A percentile compares a stretch with the other conserved stretches of the same genome.
phyloP scores from a whole-genome alignment of 305 asterid species.

The Stenogyne calaminthoides region DNA sequence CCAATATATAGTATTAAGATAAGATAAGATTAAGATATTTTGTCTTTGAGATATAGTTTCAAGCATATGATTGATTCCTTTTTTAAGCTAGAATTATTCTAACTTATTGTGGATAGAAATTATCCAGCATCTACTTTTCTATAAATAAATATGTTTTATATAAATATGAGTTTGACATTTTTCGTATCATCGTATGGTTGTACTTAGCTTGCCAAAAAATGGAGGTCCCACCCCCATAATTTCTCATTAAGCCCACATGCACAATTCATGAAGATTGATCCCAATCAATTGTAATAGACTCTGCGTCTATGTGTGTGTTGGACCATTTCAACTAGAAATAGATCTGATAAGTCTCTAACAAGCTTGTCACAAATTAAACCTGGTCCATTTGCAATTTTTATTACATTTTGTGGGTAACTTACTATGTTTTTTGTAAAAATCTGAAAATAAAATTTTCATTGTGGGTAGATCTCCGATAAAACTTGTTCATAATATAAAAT shows the following conservation, averaged over 20 bases:
- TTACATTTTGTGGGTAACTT: not conserved
- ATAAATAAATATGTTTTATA: not conserved
- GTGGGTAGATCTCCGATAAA: no score
- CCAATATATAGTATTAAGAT: no score
- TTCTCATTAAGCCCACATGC: slow-evolving; percentile 36
- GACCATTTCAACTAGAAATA: slow-evolving; percentile 21
- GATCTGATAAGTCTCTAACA: not conserved
- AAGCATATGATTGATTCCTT: not conserved
- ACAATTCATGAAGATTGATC: slow-evolving; percentile 18
- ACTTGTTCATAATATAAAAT: no score
- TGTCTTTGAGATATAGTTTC: not conserved
- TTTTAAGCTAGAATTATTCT: not conserved
- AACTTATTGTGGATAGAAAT: slow-evolving; percentile 1
- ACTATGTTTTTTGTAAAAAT: not conserved
- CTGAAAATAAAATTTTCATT: no score
- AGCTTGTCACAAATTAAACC: not conserved
- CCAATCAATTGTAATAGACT: slow-evolving; percentile 12
- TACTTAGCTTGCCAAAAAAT: slow-evolving; percentile 14
- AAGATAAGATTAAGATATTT: no score
- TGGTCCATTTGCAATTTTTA: not conserved
- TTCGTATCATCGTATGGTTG: not conserved
- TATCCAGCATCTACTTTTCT: not conserved
- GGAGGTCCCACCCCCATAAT: slow-evolving; percentile 23
- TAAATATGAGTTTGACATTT: not conserved
- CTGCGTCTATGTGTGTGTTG: slow-evolving; percentile 3